Base-by-base conservation (phyloP, 805 yeast genomes). In the Jamesozyma spencerorum region DNA sequence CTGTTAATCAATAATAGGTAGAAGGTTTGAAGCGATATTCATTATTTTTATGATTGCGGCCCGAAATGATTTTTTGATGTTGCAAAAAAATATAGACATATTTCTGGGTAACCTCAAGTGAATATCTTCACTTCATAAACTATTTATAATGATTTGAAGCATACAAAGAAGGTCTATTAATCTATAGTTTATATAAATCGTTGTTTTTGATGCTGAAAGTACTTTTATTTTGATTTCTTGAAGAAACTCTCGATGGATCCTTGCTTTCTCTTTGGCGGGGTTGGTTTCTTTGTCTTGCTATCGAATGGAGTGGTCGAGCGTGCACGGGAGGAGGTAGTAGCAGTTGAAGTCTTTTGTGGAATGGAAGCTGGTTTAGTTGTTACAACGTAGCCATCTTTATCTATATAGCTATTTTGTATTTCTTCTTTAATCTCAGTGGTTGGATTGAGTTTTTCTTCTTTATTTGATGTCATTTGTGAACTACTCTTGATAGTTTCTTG, bases 371-470 rank as follows among this genome's bases (percentile, higher is more conserved):
- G 47, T 26, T 29, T 52, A 40, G 49, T 50, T 4, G 63, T 58
- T 11, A 60, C 63, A 24, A 50, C 53, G 40, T 58, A 60, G 6
- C 65, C 65, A 19, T 60, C 65, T 12, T 58, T 58, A 37, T 60
- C 65, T 2, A 57, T 48, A 32, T 50, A 55, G 1, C 53, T 44
- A 11, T 19, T 36, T 7, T 41, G 19, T 19, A 42, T 41, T 15
- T 40, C 45, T 40, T 41, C 45, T n/a, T 32, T 18, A n/a, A 18
- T 13, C 10, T 22, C 26, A n/a, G n/a, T n/a, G n/a, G n/a, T n/a
- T n/a, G n/a, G n/a, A n/a, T n/a, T n/a, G n/a, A n/a, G n/a, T n/a
- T n/a, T n/a, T n/a, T n/a, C n/a, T n/a, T 15, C 30, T 29, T 20
- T 8, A 34, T 29, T 29, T 34, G 36, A 14, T 37, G 39, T 30